A percentile compares a stretch with the other conserved stretches of the same genome.
Evolutionary conservation across 164 flowering plant species (phyloP).

Genomic region (Akebia trifoliata): DNA sequence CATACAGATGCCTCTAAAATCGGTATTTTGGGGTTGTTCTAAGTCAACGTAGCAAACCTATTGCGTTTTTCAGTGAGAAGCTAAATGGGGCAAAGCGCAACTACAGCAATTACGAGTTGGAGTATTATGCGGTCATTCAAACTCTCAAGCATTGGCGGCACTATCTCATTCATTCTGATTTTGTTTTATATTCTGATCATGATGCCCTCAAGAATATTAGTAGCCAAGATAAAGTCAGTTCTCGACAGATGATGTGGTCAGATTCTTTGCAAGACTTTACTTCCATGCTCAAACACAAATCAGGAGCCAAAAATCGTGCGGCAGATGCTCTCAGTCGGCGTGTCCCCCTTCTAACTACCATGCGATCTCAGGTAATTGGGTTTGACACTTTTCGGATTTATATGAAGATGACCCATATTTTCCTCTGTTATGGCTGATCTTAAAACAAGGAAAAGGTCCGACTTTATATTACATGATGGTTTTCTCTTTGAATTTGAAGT

Average conservation of each 20-base stretch:
- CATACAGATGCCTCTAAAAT: no score
- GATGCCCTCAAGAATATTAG: constrained; percentile 2
- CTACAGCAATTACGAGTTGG: background rate
- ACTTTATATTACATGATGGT: no score
- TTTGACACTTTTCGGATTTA: constrained; percentile 1
- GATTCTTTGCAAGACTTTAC: background rate
- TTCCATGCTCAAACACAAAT: background rate
- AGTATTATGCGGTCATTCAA: background rate
- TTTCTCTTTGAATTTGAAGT: no score
- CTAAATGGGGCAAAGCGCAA: background rate
- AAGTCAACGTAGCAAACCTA: no score
- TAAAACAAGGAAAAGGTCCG: no score
- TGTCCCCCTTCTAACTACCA: background rate
- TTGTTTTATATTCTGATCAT: background rate
- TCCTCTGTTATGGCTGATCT: background rate
- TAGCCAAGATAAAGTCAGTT: background rate
- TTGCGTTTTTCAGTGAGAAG: no score
- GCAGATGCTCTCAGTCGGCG: background rate
- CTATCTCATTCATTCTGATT: background rate
- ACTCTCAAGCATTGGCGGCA: constrained; percentile 5
- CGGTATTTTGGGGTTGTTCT: no score
- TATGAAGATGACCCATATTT: background rate
- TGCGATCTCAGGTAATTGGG: background rate
- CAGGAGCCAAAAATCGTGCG: background rate
- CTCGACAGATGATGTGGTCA: background rate